Evolutionary conservation across 345 rosid genomes (phyloP).

Genomic region (Physaria fendleri): DNA sequence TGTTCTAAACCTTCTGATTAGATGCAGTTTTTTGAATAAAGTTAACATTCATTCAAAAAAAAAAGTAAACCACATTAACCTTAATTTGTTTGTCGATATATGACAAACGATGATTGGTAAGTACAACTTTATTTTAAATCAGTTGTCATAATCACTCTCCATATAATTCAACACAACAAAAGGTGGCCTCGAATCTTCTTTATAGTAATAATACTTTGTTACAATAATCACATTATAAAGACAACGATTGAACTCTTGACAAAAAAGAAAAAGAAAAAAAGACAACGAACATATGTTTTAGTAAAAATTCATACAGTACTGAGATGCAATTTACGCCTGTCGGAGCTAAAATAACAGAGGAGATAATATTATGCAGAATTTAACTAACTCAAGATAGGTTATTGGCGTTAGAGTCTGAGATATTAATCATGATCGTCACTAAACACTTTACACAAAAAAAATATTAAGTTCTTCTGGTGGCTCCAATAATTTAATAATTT

Average conservation of each 20-base stretch:
- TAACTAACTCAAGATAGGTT: neutral
- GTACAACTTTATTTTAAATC: neutral
- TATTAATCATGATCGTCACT: neutral
- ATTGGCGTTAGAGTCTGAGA: neutral
- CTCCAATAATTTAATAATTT: too few species aligned
- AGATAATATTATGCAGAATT: neutral
- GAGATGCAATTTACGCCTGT: neutral
- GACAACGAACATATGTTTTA: neutral
- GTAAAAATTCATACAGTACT: neutral
- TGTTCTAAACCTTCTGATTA: too few species aligned
- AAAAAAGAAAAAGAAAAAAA: too few species aligned
- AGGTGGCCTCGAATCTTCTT: neutral
- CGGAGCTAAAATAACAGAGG: neutral
- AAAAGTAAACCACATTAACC: neutral
- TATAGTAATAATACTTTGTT: neutral
- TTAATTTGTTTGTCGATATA: neutral
- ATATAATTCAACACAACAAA: neutral
- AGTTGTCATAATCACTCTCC: conserved; percentile 3
- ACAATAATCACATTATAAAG: neutral
- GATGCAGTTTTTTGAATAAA: too few species aligned
- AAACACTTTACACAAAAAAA: too few species aligned
- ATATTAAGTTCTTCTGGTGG: too few species aligned
- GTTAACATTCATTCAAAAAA: too few species aligned
- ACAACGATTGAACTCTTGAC: neutral
- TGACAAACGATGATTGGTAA: neutral